A percentile compares a stretch with the other conserved stretches of the same genome.
phyloP scores from a whole-genome alignment of 768 basidiomycete genomes.

The Suillus cothurnatus region DNA sequence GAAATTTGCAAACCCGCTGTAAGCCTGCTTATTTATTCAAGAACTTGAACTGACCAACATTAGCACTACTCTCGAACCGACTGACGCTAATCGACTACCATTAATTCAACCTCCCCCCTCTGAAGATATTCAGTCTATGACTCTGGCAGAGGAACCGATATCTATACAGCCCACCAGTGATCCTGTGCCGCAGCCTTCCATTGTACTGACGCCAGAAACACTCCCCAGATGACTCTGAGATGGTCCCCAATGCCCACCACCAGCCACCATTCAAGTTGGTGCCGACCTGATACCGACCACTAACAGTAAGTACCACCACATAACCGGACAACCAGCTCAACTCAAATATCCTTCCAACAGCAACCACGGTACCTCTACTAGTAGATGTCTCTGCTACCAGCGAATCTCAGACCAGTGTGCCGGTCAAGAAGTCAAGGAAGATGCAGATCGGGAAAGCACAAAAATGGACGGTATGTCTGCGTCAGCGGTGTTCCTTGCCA shows the following conservation, averaged over 20 bases:
- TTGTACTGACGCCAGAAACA: neutral
- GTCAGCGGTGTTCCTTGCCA: neutral
- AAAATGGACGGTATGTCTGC: conserved; percentile 1
- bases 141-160: too few relatives aligned
- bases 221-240: neutral
- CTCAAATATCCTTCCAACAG: neutral
- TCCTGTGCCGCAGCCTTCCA: neutral
- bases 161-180: too few relatives aligned
- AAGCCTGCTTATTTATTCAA: too few relatives aligned
- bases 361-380: neutral
- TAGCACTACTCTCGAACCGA: too few relatives aligned
- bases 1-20: too few relatives aligned
- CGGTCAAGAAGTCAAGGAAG: neutral
- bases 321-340: neutral
- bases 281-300: neutral
- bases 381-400: neutral
- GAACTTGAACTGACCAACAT: too few relatives aligned
- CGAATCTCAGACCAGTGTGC: neutral
- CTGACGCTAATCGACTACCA: too few relatives aligned
- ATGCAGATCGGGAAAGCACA: conserved; percentile 1
- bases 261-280: neutral
- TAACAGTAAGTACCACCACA: neutral
- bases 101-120: too few relatives aligned
- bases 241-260: neutral
- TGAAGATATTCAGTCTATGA: too few relatives aligned